Evolutionary conservation across 2,329 filamentous ascomycete genomes (phyloP), one percentile per base, ranked within the genome.

Genomic region (Huntiella savannae): DNA sequence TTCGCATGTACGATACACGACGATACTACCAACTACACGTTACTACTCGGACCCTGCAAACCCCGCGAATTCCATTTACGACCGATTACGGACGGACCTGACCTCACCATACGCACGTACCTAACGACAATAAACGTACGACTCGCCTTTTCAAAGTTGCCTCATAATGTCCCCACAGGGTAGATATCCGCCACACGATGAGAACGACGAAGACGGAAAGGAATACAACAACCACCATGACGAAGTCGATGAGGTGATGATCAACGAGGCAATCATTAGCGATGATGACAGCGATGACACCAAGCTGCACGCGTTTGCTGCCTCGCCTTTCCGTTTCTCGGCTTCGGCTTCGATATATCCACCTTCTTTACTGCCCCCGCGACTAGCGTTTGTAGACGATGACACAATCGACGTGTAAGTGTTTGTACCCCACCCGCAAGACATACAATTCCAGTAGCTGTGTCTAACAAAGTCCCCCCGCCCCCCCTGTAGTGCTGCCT

Each of bases 401-500:
- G 38, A 44, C 17, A 45, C 38, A 37, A 47, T 50, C 35, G 50
- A 52, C 42, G 13, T 52, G 50, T 52, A 39, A 50, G 50, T 47
- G n/a, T 10, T n/a, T 33, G 33, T 34, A 34, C 15, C 13, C 2
- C 15, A 13, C 13, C 10, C 10, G 32, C 22, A 32, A 33, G 4
- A 10, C 8, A 22, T 15, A 10, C 15, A 7, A n/a, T 17, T 41
- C 40, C 10, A 37, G 13, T 15, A 11, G 34, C 34, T 16, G 34
- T 36, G 15, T 28, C 22, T 28, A 28, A 28, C 22, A 8, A 28
- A 10, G 22, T 28, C 7, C 6, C 8, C 22, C 6, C 8, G 2
- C 8, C 17, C 6, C 8, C 6, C 8, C 17, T 17, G 22, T 28
- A 65, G 63, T 46, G 60, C 60, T 48, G 61, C 63, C 1, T 65